Evolutionary conservation across 805 yeast species (phyloP), one percentile per base, ranked within the genome.

Genomic region (Yamadazyma sp.): DNA sequence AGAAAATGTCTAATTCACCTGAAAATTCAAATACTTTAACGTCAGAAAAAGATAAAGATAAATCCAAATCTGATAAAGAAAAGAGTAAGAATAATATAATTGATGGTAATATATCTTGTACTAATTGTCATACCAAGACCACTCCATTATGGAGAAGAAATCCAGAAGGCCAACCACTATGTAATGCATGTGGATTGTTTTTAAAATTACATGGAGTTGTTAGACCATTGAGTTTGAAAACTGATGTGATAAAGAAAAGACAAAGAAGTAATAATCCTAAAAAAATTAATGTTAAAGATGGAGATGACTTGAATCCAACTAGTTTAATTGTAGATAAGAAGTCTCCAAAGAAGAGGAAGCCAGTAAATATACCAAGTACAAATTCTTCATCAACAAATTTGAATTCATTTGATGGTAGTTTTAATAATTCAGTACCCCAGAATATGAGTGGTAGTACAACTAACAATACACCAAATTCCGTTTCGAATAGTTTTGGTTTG

Each of bases 101-200:
- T 12, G 34, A 30, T 16, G 16, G 28, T 18, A 33, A 44, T 19
- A 25, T 33, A 3, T 52, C 63, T 19, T 91, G 98, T 60, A 80
- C 91, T 12, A 91, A 91, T 60, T 91, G 98, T 60, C 81, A 83
- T 51, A 91, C 98, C 0, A 78, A 75, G 44, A 88, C 94, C 12
- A 91, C 98, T 0, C 98, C 98, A 1, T 60, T 91, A 12, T 91
- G 98, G 98, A 70, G 98, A 48, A 71, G 97, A 32, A 86, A 87
- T 49, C 88, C 95, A 0, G 86, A 85, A 40, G 97, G 97, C 2
- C 82, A 86, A 51, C 94, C 96, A 0, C 65, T 91, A 40, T 91
- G 98, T 63, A 91, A 91, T 58, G 98, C 98, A 0, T 91, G 98
- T 65, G 98, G 98, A 0, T 66, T 91, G 41, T 91, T 91, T 50